Evolutionary conservation across 169 alveolate species (phyloP).

Genomic region (Eimeria zaria): DNA sequence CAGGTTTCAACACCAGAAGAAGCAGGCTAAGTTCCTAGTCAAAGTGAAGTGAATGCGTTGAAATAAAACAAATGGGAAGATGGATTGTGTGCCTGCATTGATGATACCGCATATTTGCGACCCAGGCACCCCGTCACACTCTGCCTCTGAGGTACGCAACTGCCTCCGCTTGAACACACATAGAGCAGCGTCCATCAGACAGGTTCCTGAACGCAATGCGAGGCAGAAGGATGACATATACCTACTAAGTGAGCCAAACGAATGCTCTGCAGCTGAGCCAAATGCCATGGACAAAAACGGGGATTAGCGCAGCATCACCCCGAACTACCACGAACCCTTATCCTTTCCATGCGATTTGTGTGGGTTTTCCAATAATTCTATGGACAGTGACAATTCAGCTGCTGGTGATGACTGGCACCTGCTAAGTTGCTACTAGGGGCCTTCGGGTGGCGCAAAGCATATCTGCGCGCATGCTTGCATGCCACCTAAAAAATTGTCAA

Average conservation of each 20-base stretch:
- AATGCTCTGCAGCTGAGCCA: slow-evolving; percentile 1
- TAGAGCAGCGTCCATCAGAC: not conserved
- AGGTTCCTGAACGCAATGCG: not conserved
- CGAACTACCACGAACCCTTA: not conserved
- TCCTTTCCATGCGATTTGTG: slow-evolving; percentile 7
- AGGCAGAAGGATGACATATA: not conserved
- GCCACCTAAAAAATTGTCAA: slow-evolving; percentile 9
- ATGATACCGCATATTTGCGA: slow-evolving; percentile 15
- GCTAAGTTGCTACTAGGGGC: slow-evolving; percentile 25
- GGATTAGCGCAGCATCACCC: not conserved
- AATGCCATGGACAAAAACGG: not conserved
- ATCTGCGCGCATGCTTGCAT: not conserved
- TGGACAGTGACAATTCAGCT: not conserved
- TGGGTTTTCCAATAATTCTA: slow-evolving; percentile 2
- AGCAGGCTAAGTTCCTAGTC: not conserved
- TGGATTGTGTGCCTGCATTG: not conserved
- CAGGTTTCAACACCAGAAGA: not conserved
- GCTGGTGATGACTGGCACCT: slow-evolving; percentile 41
- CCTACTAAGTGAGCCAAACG: not conserved
- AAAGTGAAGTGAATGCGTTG: not conserved
- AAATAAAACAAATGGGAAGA: not conserved
- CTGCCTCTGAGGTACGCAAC: slow-evolving; percentile 4
- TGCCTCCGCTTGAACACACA: not conserved
- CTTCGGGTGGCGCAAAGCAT: not conserved
- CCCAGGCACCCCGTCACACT: not conserved